Base-by-base conservation (phyloP, 345 rosid species). In the Camelina hispida region DNA sequence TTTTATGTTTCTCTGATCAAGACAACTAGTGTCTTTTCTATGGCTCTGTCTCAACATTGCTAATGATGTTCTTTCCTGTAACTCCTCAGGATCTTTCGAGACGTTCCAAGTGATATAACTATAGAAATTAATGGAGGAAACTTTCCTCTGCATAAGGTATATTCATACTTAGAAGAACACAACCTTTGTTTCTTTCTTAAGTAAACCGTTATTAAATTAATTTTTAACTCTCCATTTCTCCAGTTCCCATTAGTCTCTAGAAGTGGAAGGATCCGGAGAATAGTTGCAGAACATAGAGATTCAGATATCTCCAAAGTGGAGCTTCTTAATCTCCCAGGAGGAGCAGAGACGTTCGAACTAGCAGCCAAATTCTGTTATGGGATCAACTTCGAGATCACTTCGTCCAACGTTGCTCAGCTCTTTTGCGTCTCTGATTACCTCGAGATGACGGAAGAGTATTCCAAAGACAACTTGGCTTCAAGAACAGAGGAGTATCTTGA, bases 301-400 rank as follows among this genome's bases (percentile, higher is more conserved):
- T 78, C 97, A 15, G 93, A 91, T 70, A 83, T 91, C 74, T 88
- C 98, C 15, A 88, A 85, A 80, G 88, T 94, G 64, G 98, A 94
- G 79, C 96, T 94, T 68, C 92, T 90, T 23, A 90, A 91, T 77
- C 87, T 91, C 22, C 97, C 97, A 1, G 98, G 97, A 81, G 97
- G 97, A 35, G 82, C 92, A 1, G 95, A 90, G 57, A 37, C 86
- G 43, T 94, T 94, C 54, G 98, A 94, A 72, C 53, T 90, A 78
- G 97, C 97, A 16, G 97, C 98, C 1, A 94, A 94, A 43, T 94
- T 94, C 81, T 94, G 97, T 81, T 94, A 94, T 50, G 94, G 93
- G 10, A 87, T 91, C 23, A 91, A 91, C 87, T 91, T 91, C 23
- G 97, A 91, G 83, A 94, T 94, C 34, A 94, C 97, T 5, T 78